Evolutionary conservation across 371 early-diverging fungal species (phyloP).

Genomic region (Batkoa obscura): DNA sequence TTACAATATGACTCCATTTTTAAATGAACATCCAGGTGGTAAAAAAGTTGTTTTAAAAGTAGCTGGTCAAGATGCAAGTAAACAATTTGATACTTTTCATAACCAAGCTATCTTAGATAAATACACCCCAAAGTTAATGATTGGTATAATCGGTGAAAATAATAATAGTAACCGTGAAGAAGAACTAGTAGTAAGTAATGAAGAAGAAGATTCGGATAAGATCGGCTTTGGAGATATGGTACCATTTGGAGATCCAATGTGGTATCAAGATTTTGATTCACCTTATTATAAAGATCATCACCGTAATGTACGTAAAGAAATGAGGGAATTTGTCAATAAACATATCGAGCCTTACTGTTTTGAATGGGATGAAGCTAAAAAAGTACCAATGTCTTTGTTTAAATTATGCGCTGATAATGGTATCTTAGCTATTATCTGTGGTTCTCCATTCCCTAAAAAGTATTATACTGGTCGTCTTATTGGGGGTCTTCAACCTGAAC

Average conservation of each 20-base stretch:
- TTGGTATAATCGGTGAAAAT: conserved; percentile 31
- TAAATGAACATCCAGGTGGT: conserved; percentile 82
- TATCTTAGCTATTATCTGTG: conserved; percentile 40
- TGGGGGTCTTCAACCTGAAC: conserved; percentile 23
- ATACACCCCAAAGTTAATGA: conserved; percentile 29
- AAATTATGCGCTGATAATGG: conserved; percentile 52
- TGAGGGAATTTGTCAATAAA: conserved; percentile 58
- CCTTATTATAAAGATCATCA: conserved; percentile 66
- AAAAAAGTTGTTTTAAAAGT: conserved; percentile 46
- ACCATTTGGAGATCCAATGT: conserved; percentile 68
- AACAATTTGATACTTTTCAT: conserved; percentile 78
- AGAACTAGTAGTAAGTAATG: conserved; percentile 8
- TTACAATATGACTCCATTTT: conserved; percentile 63
- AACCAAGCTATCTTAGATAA: conserved; percentile 32
- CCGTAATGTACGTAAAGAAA: conserved; percentile 34
- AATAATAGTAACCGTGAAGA: conserved; percentile 7
- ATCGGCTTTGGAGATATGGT: conserved; percentile 51
- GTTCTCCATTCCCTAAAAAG: conserved; percentile 17
- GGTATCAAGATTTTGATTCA: conserved; percentile 59
- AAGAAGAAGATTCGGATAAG: conserved; percentile 4
- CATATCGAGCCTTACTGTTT: conserved; percentile 63
- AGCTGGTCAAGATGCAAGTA: conserved; percentile 71
- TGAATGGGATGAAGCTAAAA: conserved; percentile 75
- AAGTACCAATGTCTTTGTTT: conserved; percentile 42
- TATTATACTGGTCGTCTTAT: conserved; percentile 12